Base-by-base conservation (phyloP, 768 basidiomycete species). In the Podaxis sp. region DNA sequence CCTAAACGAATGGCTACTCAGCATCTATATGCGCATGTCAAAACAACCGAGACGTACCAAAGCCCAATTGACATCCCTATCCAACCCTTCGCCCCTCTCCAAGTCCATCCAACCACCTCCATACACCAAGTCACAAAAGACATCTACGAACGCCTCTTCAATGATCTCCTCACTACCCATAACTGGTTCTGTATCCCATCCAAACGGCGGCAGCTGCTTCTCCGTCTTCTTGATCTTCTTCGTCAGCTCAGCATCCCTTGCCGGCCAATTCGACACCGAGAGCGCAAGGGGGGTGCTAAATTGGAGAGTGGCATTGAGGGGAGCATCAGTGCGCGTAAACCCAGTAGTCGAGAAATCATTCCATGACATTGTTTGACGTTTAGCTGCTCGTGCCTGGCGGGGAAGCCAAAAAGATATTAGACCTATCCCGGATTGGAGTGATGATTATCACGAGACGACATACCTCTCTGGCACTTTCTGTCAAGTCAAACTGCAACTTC, bases 31-130 rank as follows among this genome's bases (percentile, higher is more conserved):
- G 19, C 44, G 54, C 36, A 38, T 17, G 39, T 6, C 9, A 19
- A 22, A 19, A 17, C 12, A 40, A 58, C 46, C 17, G 0, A 6
- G 48, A 64, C 87, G 76, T 70, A 96, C 95, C 79, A 98, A 67
- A 19, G 90, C 93, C 95, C 95, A 98, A 70, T 93, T 95, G 68
- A 93, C 92, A 66, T 96, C 93, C 66, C 90, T 80, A 71, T 94
- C 93, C 2, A 87, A 77, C 58, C 88, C 85, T 67, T 95, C 94
- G 2, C 79, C 81, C 49, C 87, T 75, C 68, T 92, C 88, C 4
- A 83, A 74, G 66, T 95, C 90, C 84, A 90, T 87, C 83, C 95
- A 96, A 3, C 93, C 92, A 68, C 84, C 88, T 56, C 87, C 95
- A 66, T 89, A 92, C 4, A 93, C 76, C 40, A 93, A 75, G 71